Evolutionary conservation across 805 yeast species (phyloP), one percentile per base, ranked within the genome.

Genomic region (Brettanomyces bruxellensis): DNA sequence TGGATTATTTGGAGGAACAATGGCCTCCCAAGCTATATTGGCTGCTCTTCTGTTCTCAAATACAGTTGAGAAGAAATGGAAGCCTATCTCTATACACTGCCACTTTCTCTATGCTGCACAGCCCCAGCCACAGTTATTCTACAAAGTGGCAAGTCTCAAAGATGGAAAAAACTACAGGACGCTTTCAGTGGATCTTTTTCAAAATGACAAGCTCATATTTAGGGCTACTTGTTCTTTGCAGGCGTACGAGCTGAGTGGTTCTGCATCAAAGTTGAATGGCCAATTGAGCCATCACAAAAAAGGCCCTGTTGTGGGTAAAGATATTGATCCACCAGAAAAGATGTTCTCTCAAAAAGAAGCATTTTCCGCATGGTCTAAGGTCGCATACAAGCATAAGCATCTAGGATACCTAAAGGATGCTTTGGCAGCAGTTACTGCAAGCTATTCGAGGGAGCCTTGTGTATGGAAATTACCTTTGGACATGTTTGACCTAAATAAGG

Each of bases 1-100:
- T 40, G 87, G 86, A 2, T 76, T 82, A 0, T 83, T 81, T 64
- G 89, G 89, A 2, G 89, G 90, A 8, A 78, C 81, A 18, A 64
- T 78, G 39, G 78, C 80, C 14, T 85, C 86, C 0, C 89, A 83
- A 54, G 67, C 87, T 3, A 61, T 82, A 3, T 59, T 74, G 48
- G 86, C 86, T 5, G 80, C 83, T 3, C 65, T 81, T 34, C 68
- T 71, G 43, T 73, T 79, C 6, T 68, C 78, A 5, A 70, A 72
- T n/a, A 47, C 56, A 12, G 38, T 43, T 1, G 49, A 53, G 5
- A 58, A 52, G 2, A 54, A 60, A 22, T 75, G 74, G 61, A 65
- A 65, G 28, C 88, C 89, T 1, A 71, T 75, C 34, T 75, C 86
- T 9, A 63, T 80, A 47, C 89, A 83, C 56, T 71, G 81, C 14